These are phyloP conservation scores for Sicyos edulis DNA, from an alignment of 306 rosid genomes.

Conservation along the genomic window DNA sequence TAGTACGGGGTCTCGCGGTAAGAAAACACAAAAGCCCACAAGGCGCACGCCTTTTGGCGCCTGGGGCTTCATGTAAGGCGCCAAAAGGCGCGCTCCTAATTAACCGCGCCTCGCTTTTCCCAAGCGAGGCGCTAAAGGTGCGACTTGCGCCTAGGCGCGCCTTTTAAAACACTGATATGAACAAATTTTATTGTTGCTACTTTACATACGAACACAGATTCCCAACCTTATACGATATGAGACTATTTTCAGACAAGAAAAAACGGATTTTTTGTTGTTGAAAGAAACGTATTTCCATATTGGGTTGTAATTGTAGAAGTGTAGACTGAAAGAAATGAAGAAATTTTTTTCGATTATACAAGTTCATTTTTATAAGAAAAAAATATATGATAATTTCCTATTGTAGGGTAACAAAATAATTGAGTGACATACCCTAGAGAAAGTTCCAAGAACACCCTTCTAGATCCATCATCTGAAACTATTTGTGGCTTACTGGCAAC, in stretches of 20 bases:
- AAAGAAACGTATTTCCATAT: too few relatives aligned
- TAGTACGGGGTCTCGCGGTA: too few relatives aligned
- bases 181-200: not conserved
- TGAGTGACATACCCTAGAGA: slow-evolving; percentile 70
- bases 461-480: slow-evolving; percentile 34
- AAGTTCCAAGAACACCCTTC: slow-evolving; percentile 74
- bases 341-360: not conserved
- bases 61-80: too few relatives aligned
- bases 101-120: too few relatives aligned
- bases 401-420: slow-evolving; percentile 4
- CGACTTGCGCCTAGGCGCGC: too few relatives aligned
- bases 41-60: too few relatives aligned
- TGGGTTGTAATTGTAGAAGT: not conserved
- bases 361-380: not conserved
- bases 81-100: too few relatives aligned
- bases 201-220: not conserved
- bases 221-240: not conserved
- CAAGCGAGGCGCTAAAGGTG: too few relatives aligned
- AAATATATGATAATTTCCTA: too few relatives aligned
- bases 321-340: not conserved
- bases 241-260: too few relatives aligned
- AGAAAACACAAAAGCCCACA: too few relatives aligned
- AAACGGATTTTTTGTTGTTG: not conserved
- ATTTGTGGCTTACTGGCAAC: slow-evolving; percentile 37
- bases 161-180: too few relatives aligned